Base-by-base conservation (phyloP, 176 grass and related monocot species). In the Oryza glaberrima region DNA sequence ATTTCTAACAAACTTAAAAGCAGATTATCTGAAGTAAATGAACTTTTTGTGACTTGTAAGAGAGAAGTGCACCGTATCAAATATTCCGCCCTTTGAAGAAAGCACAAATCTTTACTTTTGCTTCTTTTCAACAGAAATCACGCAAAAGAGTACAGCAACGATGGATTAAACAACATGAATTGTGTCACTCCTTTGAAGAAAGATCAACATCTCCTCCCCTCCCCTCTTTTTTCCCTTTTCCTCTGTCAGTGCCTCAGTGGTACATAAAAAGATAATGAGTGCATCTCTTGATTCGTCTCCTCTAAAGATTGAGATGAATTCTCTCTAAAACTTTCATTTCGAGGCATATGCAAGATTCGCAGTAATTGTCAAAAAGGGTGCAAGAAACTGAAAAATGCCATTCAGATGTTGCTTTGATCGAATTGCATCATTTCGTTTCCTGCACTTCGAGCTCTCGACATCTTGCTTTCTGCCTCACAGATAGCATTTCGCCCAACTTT, bases 401-500 rank as follows among this genome's bases (percentile, higher is more conserved):
- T 12, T 15, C 7, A 41, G 25, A 78, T 13, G 38, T 28, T 46
- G 13, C 28, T 15, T 47, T 58, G 11, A 52, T 70, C 30, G 78
- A 36, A 70, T 40, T 34, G 2, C 19, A 13, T n/a, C 3, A 23
- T 25, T 43, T 43, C 22, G 3, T 82, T 70, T 56, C 7, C 67
- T 41, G 47, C 63, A 20, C 46, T 75, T 56, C 52, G 52, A 56
- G 52, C 14, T 56, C 1, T 44, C 51, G 10, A 36, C 41, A 36
- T 30, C 22, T n/a, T 20, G 23, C 34, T 79, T 79, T 77, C 74
- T 43, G 11, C 67, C 54, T 84, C 54, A 78, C 72, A 12, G 78
- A 16, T 32, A 70, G 36, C 65, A 64, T 51, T 19, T 41, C 75
- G 7, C 80, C 16, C 32, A 40, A 51, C 68, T 79, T 70, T 8